Conservation (phyloP, 768 basidiomycete species). For the Coprinopsis sp. region DNA sequence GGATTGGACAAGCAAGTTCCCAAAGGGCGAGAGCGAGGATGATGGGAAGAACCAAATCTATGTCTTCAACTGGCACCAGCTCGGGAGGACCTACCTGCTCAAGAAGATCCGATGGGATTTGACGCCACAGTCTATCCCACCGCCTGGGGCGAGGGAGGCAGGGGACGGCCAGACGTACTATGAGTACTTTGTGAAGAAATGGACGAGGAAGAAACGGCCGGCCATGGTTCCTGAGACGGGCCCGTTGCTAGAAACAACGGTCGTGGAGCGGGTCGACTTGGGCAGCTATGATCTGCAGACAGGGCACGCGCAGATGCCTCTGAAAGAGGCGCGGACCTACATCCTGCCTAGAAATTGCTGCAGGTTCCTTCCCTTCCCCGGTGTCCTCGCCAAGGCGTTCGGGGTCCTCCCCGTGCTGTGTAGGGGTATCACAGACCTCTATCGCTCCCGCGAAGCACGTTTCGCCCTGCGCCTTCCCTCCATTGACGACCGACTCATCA, state of each 20-base stretch:
- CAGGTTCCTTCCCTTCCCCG: conserved; percentile 50
- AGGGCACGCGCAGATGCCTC: background rate
- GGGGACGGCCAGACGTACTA: conserved; percentile 47
- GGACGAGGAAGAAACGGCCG: conserved; percentile 42
- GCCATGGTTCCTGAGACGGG: conserved; percentile 50
- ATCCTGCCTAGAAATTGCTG: conserved; percentile 43
- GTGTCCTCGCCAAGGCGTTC: conserved; percentile 46
- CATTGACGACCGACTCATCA: conserved; percentile 51
- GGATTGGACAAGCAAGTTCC: no score
- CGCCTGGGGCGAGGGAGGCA: conserved; percentile 45
- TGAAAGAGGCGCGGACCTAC: background rate
- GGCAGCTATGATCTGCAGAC: conserved; percentile 33
- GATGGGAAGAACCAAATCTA: conserved; percentile 46
- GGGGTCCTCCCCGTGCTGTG: conserved; percentile 61
- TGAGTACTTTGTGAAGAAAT: conserved; percentile 55
- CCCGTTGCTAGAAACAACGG: conserved; percentile 54
- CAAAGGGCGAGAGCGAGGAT: conserved; percentile 41
- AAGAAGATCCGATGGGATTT: conserved; percentile 60
- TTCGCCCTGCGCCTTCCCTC: conserved; percentile 56
- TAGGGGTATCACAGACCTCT: conserved; percentile 60
- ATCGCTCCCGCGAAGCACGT: conserved; percentile 51
- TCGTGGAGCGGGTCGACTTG: conserved; percentile 37
- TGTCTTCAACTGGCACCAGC: conserved; percentile 50
- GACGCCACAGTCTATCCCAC: conserved; percentile 57
- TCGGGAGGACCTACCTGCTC: conserved; percentile 53